Conservation (phyloP, 2,329 filamentous ascomycete genomes). For the Aureobasidium sp. region DNA sequence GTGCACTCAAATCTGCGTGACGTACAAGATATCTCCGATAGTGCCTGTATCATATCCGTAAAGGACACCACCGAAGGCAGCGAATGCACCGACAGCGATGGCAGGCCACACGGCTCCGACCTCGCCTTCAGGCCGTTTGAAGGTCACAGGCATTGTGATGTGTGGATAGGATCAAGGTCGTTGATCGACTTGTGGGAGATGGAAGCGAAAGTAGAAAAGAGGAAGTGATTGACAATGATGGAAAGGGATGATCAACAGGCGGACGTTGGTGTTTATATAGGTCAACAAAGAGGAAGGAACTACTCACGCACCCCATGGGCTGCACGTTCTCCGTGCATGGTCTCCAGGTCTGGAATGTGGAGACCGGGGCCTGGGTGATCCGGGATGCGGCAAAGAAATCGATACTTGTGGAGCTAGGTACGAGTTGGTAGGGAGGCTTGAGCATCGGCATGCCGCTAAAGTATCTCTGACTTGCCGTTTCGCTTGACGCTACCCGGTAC, state of each 20-base stretch:
- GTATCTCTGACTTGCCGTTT: slow-evolving; percentile 1
- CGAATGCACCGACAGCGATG: slow-evolving; percentile 31
- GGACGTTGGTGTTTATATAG: slow-evolving; percentile 4
- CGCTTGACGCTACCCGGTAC: not conserved
- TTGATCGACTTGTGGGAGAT: not conserved
- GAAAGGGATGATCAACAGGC: not conserved
- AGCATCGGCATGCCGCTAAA: slow-evolving; percentile 5
- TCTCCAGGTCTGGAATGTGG: slow-evolving; percentile 7
- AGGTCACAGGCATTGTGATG: slow-evolving; percentile 32
- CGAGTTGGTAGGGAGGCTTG: not conserved
- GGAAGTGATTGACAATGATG: slow-evolving; percentile 1
- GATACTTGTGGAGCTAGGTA: not conserved
- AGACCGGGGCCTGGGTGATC: not conserved
- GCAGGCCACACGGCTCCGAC: slow-evolving; percentile 35
- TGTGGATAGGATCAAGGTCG: not conserved
- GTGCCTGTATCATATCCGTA: slow-evolving; percentile 12
- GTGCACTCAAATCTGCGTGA: too few relatives aligned
- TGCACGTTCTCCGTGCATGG: not conserved
- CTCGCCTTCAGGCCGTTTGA: slow-evolving; percentile 38
- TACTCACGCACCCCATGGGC: not conserved
- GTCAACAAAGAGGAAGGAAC: not conserved
- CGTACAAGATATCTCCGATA: too few relatives aligned
- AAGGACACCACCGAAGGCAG: slow-evolving; percentile 25
- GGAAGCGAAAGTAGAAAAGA: not conserved
- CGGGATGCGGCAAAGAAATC: not conserved